Base-by-base conservation (phyloP, 495 filamentous ascomycete species). In the Neurospora discreta region DNA sequence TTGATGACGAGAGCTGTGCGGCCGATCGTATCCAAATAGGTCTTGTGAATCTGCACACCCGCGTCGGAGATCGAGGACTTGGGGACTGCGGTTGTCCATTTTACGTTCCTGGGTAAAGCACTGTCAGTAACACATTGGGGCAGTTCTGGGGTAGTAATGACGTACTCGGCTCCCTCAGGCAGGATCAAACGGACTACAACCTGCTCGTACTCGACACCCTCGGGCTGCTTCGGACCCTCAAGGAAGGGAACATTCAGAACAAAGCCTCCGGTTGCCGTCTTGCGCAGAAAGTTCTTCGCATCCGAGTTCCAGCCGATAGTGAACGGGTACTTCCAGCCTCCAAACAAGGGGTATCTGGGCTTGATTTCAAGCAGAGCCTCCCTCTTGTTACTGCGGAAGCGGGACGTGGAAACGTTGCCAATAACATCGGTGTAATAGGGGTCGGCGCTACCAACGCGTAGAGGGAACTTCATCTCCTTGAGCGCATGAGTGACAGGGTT, bases 241-340 rank as follows among this genome's bases (percentile, higher is more conserved):
- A 99, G 82, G 81, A 99, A 96, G n/a, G 95, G 96, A 26, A 97
- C 92, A 79, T 92, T 95, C 40, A 99, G 86, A n/a, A 97, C 87
- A 75, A 92, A 95, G 6, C 87, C 86, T 42, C 92, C 89, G 3
- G 82, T 81, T 33, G 84, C 83, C 43, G 82, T 85, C 75, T 87
- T 89, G 69, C 92, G 87, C 70, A 99, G 78, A 79, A 92, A 97
- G 41, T 87, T 86, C 74, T 87, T 85, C 26, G 97, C 86, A 71
- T 95, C 88, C 70, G 91, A 90, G 84, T 97, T 93, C 95, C 95
- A 99, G 72, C 95, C 96, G 60, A 98, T 87, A 65, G 90, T 90
- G 84, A 98, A 99, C 73, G 90, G 94, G 78, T 97, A 98, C 81
- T 97, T 97, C 95, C 95, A 99, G 69, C 92, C 93, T 67, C 95